Evolutionary conservation across 768 basidiomycete species (phyloP).

Genomic region (Termitomyces sp.): DNA sequence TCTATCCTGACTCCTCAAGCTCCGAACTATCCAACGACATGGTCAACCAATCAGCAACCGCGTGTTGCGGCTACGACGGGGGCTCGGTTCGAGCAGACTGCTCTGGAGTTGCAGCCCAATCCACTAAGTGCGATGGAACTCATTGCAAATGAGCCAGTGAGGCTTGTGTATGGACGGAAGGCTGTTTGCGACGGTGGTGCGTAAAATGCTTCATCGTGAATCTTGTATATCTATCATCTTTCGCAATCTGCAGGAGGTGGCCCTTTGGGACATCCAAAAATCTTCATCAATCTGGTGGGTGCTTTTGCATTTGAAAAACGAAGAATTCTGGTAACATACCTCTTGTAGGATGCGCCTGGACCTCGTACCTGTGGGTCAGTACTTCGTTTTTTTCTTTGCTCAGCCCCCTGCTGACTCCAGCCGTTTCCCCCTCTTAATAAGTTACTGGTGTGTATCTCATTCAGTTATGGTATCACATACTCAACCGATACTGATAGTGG

Average conservation of each 20-base stretch:
- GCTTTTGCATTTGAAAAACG: background rate
- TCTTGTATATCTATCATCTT: background rate
- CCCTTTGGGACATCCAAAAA: slow-evolving; percentile 92
- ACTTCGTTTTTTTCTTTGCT: slow-evolving; percentile 6
- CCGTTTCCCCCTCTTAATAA: slow-evolving; percentile 9
- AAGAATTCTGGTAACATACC: background rate
- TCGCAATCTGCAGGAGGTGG: slow-evolving; percentile 78
- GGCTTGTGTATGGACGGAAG: slow-evolving; percentile 74
- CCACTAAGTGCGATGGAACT: slow-evolving; percentile 91
- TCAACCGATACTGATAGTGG: slow-evolving; percentile 48
- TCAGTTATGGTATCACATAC: background rate
- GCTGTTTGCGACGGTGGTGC: slow-evolving; percentile 94
- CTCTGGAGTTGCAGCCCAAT: slow-evolving; percentile 81
- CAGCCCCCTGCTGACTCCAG: slow-evolving; percentile 15
- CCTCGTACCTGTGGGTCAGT: slow-evolving; percentile 87
- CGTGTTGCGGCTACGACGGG: slow-evolving; percentile 55
- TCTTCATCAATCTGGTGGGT: slow-evolving; percentile 91
- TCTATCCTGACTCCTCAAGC: slow-evolving; percentile 54
- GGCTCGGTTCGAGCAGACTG: slow-evolving; percentile 91
- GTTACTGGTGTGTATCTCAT: slow-evolving; percentile 30
- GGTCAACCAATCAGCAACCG: slow-evolving; percentile 79
- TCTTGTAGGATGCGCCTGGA: slow-evolving; percentile 75
- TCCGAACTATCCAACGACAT: slow-evolving; percentile 77
- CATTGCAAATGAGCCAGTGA: slow-evolving; percentile 79
- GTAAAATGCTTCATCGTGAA: slow-evolving; percentile 21